Percentiles rank a stretch among this genome's conserved stretches.
Evolutionary conservation across 2,329 filamentous ascomycete genomes (phyloP).

Genomic region (Nannizzia gypsea): DNA sequence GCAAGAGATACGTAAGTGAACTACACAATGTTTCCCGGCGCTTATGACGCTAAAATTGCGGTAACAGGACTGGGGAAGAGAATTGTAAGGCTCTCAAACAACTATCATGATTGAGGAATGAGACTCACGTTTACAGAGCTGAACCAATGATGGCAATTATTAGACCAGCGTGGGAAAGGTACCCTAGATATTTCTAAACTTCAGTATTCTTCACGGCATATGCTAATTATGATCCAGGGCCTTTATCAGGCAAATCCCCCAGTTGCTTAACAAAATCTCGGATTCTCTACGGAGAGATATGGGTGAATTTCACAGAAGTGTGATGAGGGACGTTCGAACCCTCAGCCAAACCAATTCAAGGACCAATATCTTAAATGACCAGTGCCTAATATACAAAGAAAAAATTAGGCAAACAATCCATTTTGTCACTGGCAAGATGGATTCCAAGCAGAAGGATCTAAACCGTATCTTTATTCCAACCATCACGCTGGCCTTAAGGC

Average conservation of each 20-base stretch:
- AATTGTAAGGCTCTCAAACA: conserved; percentile 6
- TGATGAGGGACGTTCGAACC: not conserved
- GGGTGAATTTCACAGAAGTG: not conserved
- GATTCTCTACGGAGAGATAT: not conserved
- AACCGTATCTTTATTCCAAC: not conserved
- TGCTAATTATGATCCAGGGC: not conserved
- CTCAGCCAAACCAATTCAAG: not conserved
- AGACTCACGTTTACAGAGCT: conserved; percentile 6
- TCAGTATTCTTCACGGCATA: not conserved
- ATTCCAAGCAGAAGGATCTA: conserved; percentile 2
- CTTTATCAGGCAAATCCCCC: conserved; percentile 3
- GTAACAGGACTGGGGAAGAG: conserved; percentile 9
- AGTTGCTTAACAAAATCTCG: not conserved
- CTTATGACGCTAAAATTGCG: not conserved
- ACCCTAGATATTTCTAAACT: not conserved
- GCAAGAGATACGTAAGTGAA: conserved; percentile 15
- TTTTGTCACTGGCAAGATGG: not conserved
- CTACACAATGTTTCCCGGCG: not conserved
- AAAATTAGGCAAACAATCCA: not conserved
- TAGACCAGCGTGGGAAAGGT: conserved; percentile 9
- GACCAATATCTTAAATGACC: not conserved
- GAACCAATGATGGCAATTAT: conserved; percentile 9
- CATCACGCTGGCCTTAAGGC: not conserved
- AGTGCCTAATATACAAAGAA: not conserved
- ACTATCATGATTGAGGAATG: not conserved